phyloP scores from a whole-genome alignment of 495 filamentous ascomycete genomes.

The Chlorociboria aeruginascens region DNA sequence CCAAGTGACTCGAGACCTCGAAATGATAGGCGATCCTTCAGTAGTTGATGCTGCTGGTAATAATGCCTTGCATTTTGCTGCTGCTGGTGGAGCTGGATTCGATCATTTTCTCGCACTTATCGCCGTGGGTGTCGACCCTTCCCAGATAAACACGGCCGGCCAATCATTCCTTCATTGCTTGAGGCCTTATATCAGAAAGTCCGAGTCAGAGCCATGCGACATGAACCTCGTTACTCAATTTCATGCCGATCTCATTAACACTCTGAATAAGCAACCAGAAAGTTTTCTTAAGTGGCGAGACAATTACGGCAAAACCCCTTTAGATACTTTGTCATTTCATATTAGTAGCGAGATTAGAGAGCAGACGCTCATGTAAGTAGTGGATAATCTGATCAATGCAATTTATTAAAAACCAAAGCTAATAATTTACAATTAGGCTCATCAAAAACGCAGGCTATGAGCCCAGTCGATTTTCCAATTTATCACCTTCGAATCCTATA shows the following conservation, averaged over 20 bases:
- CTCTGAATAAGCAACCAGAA: not conserved
- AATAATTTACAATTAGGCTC: not conserved
- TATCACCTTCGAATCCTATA: not conserved
- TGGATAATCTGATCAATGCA: not conserved
- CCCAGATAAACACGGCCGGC: constrained; percentile 1
- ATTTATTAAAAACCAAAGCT: not conserved
- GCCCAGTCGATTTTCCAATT: not conserved
- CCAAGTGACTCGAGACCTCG: not conserved
- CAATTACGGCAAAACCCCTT: constrained; percentile 1
- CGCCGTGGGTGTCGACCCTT: constrained; percentile 1
- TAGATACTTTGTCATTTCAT: not conserved
- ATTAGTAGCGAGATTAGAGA: not conserved
- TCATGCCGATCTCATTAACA: not conserved
- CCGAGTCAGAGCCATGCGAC: not conserved
- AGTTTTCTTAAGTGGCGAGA: constrained; percentile 2
- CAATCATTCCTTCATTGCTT: constrained; percentile 6
- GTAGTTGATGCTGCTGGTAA: constrained; percentile 3
- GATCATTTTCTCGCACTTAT: constrained; percentile 2
- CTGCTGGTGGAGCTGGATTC: constrained; percentile 1
- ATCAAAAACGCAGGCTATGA: not conserved
- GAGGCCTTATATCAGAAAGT: not conserved
- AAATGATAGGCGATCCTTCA: not conserved
- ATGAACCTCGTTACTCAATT: not conserved
- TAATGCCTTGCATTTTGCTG: constrained; percentile 6
- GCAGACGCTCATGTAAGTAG: constrained; percentile 1